A percentile compares a stretch with the other conserved stretches of the same genome.
Evolutionary conservation across 2,329 filamentous ascomycete genomes (phyloP).

Genomic region (Epichloe elymi): DNA sequence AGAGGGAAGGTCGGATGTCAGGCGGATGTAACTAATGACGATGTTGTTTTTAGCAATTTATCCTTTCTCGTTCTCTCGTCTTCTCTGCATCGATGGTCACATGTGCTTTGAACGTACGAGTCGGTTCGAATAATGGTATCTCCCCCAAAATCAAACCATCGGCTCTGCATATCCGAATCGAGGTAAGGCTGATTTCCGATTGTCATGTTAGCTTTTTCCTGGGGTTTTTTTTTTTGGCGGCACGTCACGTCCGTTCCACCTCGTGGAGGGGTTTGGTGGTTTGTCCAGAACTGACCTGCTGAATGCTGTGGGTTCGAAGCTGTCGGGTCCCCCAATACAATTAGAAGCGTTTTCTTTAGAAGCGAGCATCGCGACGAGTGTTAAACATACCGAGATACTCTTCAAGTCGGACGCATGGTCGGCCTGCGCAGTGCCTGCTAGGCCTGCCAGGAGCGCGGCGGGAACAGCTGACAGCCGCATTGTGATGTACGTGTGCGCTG

Average conservation of each 20-base stretch:
- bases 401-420: conserved; percentile 34
- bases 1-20: conserved; percentile 81
- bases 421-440: conserved; percentile 37
- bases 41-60: not conserved
- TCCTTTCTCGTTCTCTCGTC: not conserved
- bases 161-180: conserved; percentile 93
- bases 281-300: conserved; percentile 45
- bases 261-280: not conserved
- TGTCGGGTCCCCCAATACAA: conserved; percentile 22
- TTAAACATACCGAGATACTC: conserved; percentile 34
- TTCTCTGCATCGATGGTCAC: not conserved
- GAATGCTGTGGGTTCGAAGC: conserved; percentile 78
- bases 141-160: conserved; percentile 99
- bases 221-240: not conserved
- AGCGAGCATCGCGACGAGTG: not conserved
- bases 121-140: conserved; percentile 73
- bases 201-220: conserved; percentile 6
- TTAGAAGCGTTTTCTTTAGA: not conserved
- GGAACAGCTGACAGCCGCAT: conserved; percentile 37
- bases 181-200: conserved; percentile 64
- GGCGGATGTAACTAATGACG: conserved; percentile 64
- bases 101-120: conserved; percentile 34
- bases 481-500: conserved; percentile 10
- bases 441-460: conserved; percentile 34
- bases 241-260: not conserved